Evolutionary conservation across 805 yeast genomes (phyloP), one percentile per base, ranked within the genome.

Genomic region (Candida sonorensis): DNA sequence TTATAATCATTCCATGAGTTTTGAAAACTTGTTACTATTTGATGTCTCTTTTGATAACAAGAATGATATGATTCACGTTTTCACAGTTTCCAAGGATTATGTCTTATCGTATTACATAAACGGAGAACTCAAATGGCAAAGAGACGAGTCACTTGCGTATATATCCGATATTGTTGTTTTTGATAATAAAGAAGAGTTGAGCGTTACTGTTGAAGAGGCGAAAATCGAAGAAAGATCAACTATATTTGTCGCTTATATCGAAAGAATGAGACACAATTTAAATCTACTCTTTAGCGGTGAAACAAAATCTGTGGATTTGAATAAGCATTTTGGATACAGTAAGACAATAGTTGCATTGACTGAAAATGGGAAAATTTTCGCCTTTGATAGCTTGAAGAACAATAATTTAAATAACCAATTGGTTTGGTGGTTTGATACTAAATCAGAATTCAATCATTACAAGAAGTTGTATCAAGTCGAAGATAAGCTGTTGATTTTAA

Each of bases 271-370:
- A 10, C 58, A 53, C 26, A 63, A 63, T 33, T 30, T 38, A 11
- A 29, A 23, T 33, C 38, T 34, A 25, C 38, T 44, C 18, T 34
- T 40, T 30, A 34, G 15, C 7, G 45, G 17, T 33, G 29, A 37
- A 23, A 39, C n/a, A 33, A 53, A 40, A 14, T 49, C n/a, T 27
- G 23, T 32, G 11, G 39, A 37, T 23, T 30, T 23, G 17, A 32
- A 36, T 21, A 32, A 35, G 10, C 61, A 54, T 18, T 73, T 74
- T 55, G 79, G 79, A 1, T 62, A 67, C 21, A 46, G 54, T 7
- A 72, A 73, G 36, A 48, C 51, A 5, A 38, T 74, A 17, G 49
- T 72, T 2, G 59, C 62, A 1, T 59, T 67, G 3, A 64, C 74
- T 0, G 44, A 48, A 10, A 49, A 49, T 27, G 69, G 70, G 5